Base-by-base conservation (phyloP, 75 land plant species). In the Pinus tabuliformis region DNA sequence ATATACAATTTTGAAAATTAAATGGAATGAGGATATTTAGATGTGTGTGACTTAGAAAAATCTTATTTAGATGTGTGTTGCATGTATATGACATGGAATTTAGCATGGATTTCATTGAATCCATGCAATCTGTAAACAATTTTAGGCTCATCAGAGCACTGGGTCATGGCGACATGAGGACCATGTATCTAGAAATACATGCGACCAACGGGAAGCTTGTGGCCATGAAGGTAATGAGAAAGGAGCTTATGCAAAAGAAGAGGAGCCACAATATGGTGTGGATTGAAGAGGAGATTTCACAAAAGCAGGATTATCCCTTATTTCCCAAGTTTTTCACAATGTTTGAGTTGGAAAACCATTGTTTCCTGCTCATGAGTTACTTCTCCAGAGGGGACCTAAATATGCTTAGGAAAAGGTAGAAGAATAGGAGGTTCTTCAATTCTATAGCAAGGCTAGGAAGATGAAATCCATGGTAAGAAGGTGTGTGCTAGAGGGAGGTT, bases 91-190 rank as follows among this genome's bases (percentile, higher is more conserved):
- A 7, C 7, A 66, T 37, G 70, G 70, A 66, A 0, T 14, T 28
- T 3, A 28, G 65, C 37, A 36, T 45, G 49, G 7, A 45, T 0
- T 7, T 30, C 11, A 37, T 66, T 18, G 37, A 6, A 37, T 66
- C 70, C 3, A 49, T 49, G 3, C 45, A 33, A 49, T 37, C 49
- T 18, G 70, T 66, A 49, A 49, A 79, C 58, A 82, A 83, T 15
- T 79, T 83, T 13, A 72, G 24, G 56, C 82, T 82, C 61, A 64
- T 83, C 17, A 75, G 66, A 16, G 12, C 54, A 3, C 73, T 83
- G 30, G 85, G 85, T 3, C 58, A 83, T 61, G 85, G 85, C 36
- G 85, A 83, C 56, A 80, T 83, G 79, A 83, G 85, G 21, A 80
- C 83, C 17, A 83, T 83, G 16, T 83, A 80, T 65, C 66, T 83